phyloP scores from a whole-genome alignment of 441 rosid species.

The Manihot esculenta region DNA sequence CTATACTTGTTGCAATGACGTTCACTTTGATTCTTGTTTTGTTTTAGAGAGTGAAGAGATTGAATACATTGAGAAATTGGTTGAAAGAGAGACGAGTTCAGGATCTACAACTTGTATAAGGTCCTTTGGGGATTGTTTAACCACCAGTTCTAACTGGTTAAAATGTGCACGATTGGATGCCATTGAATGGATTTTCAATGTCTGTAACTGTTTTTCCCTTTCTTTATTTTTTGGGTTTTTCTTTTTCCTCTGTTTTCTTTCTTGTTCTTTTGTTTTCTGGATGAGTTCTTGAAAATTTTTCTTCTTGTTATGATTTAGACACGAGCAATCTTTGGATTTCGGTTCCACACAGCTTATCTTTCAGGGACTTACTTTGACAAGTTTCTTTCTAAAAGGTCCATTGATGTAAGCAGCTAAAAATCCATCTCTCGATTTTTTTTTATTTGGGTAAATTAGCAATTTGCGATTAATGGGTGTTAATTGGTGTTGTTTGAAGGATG shows the following conservation, averaged over 20 bases:
- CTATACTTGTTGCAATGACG: not conserved
- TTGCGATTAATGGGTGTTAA: not conserved
- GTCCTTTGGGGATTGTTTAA: constrained; percentile 22
- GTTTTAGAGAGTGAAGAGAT: constrained; percentile 41
- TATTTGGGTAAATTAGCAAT: not conserved
- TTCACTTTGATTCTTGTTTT: constrained; percentile 12
- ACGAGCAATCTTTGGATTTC: constrained; percentile 59
- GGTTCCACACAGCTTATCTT: constrained; percentile 67
- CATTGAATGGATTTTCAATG: constrained; percentile 79
- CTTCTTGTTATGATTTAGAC: constrained; percentile 45
- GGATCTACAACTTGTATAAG: constrained; percentile 22
- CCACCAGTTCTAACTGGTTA: constrained; percentile 29
- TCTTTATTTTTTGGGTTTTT: too few species aligned
- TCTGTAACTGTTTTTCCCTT: constrained; percentile 26
- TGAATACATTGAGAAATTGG: constrained; percentile 44
- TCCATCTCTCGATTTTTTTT: not conserved
- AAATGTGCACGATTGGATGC: constrained; percentile 60
- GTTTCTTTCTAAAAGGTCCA: constrained; percentile 57
- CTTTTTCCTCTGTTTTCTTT: not conserved
- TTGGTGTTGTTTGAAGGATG: constrained; percentile 42
- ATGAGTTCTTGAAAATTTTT: constrained; percentile 3
- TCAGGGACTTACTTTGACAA: constrained; percentile 69
- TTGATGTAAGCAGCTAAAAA: constrained; percentile 49
- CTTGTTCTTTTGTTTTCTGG: not conserved
- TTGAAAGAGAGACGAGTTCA: constrained; percentile 40